These are phyloP conservation scores for Laetiporus sulphureus DNA, from an alignment of 1,284 basidiomycete genomes.

Conservation along the genomic window DNA sequence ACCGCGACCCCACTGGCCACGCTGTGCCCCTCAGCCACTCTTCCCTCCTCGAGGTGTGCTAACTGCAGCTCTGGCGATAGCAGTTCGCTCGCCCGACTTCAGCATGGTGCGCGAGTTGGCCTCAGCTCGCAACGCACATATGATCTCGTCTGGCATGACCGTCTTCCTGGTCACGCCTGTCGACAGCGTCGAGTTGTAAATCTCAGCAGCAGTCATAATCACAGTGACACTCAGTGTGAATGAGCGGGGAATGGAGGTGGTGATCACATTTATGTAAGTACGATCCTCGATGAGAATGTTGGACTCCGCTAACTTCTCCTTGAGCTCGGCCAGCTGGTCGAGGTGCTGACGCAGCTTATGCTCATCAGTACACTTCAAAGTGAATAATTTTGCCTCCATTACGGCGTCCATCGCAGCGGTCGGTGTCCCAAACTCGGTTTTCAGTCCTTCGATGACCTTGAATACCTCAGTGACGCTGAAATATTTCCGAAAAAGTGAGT, in stretches of 20 bases:
- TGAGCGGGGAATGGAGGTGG: conserved; percentile 4
- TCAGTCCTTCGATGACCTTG: conserved; percentile 4
- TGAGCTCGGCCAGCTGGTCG: conserved; percentile 4
- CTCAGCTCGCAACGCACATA: neutral
- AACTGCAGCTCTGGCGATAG: neutral
- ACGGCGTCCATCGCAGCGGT: conserved; percentile 5
- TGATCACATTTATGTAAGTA: neutral
- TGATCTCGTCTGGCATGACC: neutral
- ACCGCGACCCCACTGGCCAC: too few species aligned
- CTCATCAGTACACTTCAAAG: conserved; percentile 5
- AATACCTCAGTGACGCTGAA: neutral
- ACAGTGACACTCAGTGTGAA: neutral
- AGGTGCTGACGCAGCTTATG: conserved; percentile 8
- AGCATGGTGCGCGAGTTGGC: neutral
- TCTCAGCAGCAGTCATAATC: neutral
- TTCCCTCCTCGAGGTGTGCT: neutral
- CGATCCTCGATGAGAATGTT: neutral
- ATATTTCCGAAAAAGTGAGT: conserved; percentile 4
- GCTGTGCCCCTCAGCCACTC: too few species aligned
- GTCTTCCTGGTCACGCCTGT: neutral
- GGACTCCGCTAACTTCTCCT: conserved; percentile 6
- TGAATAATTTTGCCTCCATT: conserved; percentile 3
- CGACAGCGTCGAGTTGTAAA: conserved; percentile 1
- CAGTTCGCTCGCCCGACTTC: neutral
- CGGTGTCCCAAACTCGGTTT: too few species aligned